These are phyloP conservation scores for Cladorrhinum sp. DNA, from an alignment of 2,329 filamentous ascomycete genomes.

Conservation along the genomic window DNA sequence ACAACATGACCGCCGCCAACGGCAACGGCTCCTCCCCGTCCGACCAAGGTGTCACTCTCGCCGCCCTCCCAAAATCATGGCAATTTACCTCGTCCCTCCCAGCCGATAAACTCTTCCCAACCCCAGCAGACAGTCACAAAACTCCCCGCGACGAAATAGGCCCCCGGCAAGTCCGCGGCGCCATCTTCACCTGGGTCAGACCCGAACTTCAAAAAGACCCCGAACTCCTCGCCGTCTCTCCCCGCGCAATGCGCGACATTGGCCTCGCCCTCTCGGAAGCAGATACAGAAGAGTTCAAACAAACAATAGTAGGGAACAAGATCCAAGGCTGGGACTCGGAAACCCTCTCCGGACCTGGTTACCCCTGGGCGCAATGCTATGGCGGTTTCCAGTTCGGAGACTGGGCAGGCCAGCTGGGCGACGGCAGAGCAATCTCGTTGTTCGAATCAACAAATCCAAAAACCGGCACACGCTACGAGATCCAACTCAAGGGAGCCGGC, in stretches of 20 bases:
- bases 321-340: constrained; percentile 75
- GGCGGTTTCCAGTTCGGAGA: constrained; percentile 78
- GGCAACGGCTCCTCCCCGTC: neutral
- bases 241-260: constrained; percentile 75
- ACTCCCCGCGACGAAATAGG: constrained; percentile 73
- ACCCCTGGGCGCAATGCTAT: constrained; percentile 98
- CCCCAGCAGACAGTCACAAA: constrained; percentile 75
- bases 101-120: constrained; percentile 73
- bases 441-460: constrained; percentile 81
- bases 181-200: constrained; percentile 86
- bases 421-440: constrained; percentile 89
- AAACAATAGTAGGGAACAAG: constrained; percentile 77
- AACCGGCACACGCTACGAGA: constrained; percentile 73
- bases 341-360: constrained; percentile 48
- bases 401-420: constrained; percentile 94
- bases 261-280: constrained; percentile 68
- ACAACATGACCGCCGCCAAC: constrained; percentile 21
- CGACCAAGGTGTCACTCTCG: constrained; percentile 40
- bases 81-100: constrained; percentile 66
- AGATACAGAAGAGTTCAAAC: constrained; percentile 68
- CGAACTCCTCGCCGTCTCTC: constrained; percentile 78
- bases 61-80: constrained; percentile 63
- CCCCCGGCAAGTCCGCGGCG: constrained; percentile 79
- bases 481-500: constrained; percentile 93
- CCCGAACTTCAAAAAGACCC: constrained; percentile 70